Evolutionary conservation across 768 basidiomycete species (phyloP), one percentile per base, ranked within the genome.

Genomic region (Tricholoma hemisulphureum): DNA sequence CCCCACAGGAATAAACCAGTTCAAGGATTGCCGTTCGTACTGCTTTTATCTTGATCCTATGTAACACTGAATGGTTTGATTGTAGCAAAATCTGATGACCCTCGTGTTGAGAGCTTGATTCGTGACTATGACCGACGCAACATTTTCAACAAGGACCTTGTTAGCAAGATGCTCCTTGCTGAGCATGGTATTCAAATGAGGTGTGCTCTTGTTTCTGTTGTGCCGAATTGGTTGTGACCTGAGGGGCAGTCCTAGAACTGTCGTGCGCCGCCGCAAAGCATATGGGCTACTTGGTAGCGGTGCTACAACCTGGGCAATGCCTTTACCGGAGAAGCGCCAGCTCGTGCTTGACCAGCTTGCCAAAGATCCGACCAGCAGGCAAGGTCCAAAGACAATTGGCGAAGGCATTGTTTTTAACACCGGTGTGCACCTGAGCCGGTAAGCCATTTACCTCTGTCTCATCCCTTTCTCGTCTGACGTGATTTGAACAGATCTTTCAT

Each of bases 331-430:
- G 2, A 75, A 71, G 53, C 49, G 65, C 3, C 70, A 75, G 35
- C 66, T 75, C 9, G 64, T 76, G 16, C 32, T 71, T 3, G 68
- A 73, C 29, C 69, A 76, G 61, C 65, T 76, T 65, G 56, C 64
- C 2, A 69, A 70, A 28, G 75, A 76, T 53, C 69, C 74, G 3
- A 64, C 50, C 28, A 64, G 69, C 20, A 58, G 59, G 26, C 60
- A 57, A 5, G 75, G 75, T 11, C 63, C 69, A 21, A 46, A 58
- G 13, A 56, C 58, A 28, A 59, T 74, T n/a, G 68, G 69, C 39
- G 64, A 71, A 32, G 56, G 57, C 1, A 69, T 76, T 28, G 62
- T 66, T 18, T 50, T 57, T 41, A 64, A 71, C 14, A 67, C 66
- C 1, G 63, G 75, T 58, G 46, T 68, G 37, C 61, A 74, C 71